Percentiles rank a stretch among this genome's conserved stretches.
These are phyloP conservation scores for Suhomyces vadensis DNA, from an alignment of 805 yeast genomes.

Conservation along the genomic window DNA sequence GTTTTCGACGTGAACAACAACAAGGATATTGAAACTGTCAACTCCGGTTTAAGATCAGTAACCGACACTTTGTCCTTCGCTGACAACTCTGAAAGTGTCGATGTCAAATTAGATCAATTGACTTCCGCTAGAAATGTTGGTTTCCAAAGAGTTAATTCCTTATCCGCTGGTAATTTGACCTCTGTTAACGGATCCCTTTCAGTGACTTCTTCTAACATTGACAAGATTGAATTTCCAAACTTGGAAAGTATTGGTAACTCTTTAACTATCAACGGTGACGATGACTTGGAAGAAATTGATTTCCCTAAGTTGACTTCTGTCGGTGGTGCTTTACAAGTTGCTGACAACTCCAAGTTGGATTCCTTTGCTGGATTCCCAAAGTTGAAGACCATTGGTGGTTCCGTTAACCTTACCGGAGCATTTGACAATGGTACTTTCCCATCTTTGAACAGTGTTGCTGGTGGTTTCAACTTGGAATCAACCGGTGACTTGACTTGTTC, in stretches of 20 bases:
- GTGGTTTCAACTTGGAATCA: conserved; percentile 87
- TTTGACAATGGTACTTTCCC: conserved; percentile 79
- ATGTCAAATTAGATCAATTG: conserved; percentile 67
- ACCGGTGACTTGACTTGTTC: conserved; percentile 79
- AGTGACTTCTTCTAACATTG: conserved; percentile 70
- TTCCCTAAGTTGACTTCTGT: conserved; percentile 69
- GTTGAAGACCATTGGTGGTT: conserved; percentile 81
- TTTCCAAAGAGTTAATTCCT: conserved; percentile 75
- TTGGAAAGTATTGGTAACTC: conserved; percentile 76
- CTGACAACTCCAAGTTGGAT: conserved; percentile 76
- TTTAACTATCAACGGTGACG: conserved; percentile 72
- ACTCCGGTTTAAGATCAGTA: conserved; percentile 72
- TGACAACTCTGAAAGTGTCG: conserved; percentile 78
- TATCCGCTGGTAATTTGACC: conserved; percentile 68
- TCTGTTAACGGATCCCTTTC: conserved; percentile 80
- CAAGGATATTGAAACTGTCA: conserved; percentile 66
- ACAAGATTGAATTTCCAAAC: conserved; percentile 51
- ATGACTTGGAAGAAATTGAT: conserved; percentile 64
- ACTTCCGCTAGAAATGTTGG: conserved; percentile 86
- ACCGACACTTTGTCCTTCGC: conserved; percentile 76
- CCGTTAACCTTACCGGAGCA: conserved; percentile 77
- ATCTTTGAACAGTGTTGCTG: conserved; percentile 73
- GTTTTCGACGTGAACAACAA: conserved; percentile 88
- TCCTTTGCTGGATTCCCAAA: conserved; percentile 71
- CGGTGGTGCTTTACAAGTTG: conserved; percentile 92